Evolutionary conservation across 2,329 filamentous ascomycete species (phyloP), one percentile per base, ranked within the genome.

Genomic region (Aureobasidium sp.): DNA sequence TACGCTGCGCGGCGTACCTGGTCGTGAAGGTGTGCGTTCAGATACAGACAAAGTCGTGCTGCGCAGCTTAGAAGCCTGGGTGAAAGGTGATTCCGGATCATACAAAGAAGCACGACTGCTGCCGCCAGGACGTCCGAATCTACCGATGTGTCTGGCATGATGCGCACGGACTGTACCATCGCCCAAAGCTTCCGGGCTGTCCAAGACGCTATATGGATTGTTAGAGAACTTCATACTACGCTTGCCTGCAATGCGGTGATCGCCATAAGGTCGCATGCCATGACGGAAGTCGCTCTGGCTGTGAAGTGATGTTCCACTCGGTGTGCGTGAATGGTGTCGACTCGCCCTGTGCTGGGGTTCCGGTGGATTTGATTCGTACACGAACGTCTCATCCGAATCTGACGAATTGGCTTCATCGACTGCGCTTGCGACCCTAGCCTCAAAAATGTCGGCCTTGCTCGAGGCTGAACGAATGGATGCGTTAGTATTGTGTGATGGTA

Each of bases 201-300:
- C 76, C 58, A 79, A 81, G 58, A 78, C 82, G 59, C 75, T 83
- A 68, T 88, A 88, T 1, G 85, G 83, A 57, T 79, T 81, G 68
- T 88, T 91, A 55, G 88, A 86, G 65, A 97, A 97, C 64, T 96
- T 97, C 89, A 95, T 96, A 70, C 86, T 94, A 73, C 88, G 90
- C 72, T 94, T 96, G 61, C 85, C 80, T 7, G 79, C 79, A 16
- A 86, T 75, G 47, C 78, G 77, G 54, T 81, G 79, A 50, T 78
- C 74, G 41, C 74, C 77, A 55, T 89, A 84, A n/a, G 80, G 81
- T 50, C 84, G 79, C 42, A 79, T 71, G 42, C 64, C 66, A 63
- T 80, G 71, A 42, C 64, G 64, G 53, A 64, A 77, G 65, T 90
- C 85, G 11, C 80, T 75, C 62, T 88, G 82, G 68, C 85, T 89